A percentile compares a stretch with the other conserved stretches of the same genome.
Evolutionary conservation across 345 rosid genomes (phyloP).

Genomic region (Salix caprea): DNA sequence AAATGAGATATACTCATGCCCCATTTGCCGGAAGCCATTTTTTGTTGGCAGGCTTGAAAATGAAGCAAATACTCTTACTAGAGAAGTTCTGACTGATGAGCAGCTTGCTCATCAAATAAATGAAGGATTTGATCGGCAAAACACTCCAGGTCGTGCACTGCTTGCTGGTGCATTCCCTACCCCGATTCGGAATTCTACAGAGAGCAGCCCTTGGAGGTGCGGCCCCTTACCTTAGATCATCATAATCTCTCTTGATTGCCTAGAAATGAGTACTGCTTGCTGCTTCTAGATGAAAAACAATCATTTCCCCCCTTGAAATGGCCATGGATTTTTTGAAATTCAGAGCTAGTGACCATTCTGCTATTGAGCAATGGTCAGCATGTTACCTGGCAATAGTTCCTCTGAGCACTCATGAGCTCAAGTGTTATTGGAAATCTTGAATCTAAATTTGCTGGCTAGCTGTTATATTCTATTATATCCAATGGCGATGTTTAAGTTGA

Average conservation of each 20-base stretch:
- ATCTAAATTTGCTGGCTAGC: neutral
- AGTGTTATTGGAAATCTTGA: neutral
- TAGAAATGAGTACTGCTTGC: conserved; percentile 1
- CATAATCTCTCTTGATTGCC: conserved; percentile 4
- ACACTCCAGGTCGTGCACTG: conserved; percentile 40
- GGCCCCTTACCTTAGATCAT: conserved; percentile 20
- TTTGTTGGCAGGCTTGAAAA: conserved; percentile 61
- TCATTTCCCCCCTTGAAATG: neutral
- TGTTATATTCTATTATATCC: neutral
- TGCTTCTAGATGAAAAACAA: neutral
- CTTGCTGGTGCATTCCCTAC: conserved; percentile 69
- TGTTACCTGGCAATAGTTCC: neutral
- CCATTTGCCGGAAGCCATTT: conserved; percentile 98
- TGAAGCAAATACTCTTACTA: conserved; percentile 41
- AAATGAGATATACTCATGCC: conserved; percentile 86
- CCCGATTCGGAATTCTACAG: conserved; percentile 52
- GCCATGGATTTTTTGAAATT: neutral
- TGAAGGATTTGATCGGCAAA: conserved; percentile 56
- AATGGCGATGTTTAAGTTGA: neutral
- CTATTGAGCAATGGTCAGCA: neutral
- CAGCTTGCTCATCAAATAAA: conserved; percentile 73
- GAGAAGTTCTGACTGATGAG: conserved; percentile 62
- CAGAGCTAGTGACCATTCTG: neutral
- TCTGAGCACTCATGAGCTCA: neutral
- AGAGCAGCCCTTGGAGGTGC: conserved; percentile 81